phyloP scores from a whole-genome alignment of 257 asterid genomes.

The Lantana camara region DNA sequence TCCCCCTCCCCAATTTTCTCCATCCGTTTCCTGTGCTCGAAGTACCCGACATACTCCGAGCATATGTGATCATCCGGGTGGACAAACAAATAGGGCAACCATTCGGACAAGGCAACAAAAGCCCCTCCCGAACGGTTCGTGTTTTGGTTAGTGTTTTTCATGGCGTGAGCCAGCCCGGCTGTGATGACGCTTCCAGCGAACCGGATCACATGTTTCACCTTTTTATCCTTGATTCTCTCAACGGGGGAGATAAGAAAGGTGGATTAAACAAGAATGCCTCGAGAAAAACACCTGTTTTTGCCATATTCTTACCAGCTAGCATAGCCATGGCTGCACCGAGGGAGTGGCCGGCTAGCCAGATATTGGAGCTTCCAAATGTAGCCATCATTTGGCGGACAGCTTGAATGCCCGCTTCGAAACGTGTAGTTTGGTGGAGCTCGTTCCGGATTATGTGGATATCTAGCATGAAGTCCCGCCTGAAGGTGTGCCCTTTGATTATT shows the following conservation, averaged over 20 bases:
- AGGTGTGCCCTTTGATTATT: constrained; percentile 71
- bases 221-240: constrained; percentile 70
- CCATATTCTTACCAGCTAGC: constrained; percentile 83
- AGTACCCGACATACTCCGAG: constrained; percentile 80
- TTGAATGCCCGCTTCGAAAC: constrained; percentile 73
- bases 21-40: constrained; percentile 83
- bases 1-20: constrained; percentile 72
- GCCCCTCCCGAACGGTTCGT: constrained; percentile 42
- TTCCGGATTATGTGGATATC: constrained; percentile 65
- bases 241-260: constrained; percentile 89
- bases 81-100: constrained; percentile 76
- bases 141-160: constrained; percentile 44
- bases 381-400: constrained; percentile 72
- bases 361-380: constrained; percentile 52
- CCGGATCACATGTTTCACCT: constrained; percentile 71
- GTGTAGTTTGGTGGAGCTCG: constrained; percentile 76
- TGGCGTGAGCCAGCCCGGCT: constrained; percentile 84
- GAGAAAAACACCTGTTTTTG: constrained; percentile 54
- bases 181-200: constrained; percentile 80
- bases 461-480: constrained; percentile 65
- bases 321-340: constrained; percentile 87
- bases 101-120: constrained; percentile 50
- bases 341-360: constrained; percentile 93
- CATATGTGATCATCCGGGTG: constrained; percentile 75
- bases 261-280: constrained; percentile 82